Conservation (phyloP, 257 asterid genomes). For the Primulina eburnea region DNA sequence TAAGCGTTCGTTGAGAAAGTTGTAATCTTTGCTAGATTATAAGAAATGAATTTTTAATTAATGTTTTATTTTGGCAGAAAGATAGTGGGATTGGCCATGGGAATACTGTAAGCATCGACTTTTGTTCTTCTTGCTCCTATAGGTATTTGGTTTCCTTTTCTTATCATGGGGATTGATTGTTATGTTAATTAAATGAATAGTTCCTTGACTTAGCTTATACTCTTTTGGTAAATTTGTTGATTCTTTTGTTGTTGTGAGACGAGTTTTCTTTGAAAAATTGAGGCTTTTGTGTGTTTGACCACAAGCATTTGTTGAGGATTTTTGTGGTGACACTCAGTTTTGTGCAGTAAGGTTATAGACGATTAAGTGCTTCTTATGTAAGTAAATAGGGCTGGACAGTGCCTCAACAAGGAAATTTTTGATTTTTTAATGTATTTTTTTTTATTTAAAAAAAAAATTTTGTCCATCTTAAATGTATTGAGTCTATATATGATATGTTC, state of each 20-base stretch:
- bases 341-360: conserved; percentile 11
- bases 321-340: background rate
- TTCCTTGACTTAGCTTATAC: background rate
- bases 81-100: conserved; percentile 65
- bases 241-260: background rate
- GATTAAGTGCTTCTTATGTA: background rate
- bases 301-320: conserved; percentile 7
- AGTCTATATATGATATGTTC: background rate
- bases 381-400: background rate
- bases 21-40: background rate
- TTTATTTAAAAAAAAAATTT: no score
- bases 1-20: background rate
- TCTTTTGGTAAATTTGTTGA: conserved; percentile 14
- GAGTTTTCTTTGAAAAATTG: background rate
- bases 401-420: background rate
- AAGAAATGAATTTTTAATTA: background rate
- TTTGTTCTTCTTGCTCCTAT: conserved; percentile 92
- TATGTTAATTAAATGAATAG: background rate
- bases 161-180: background rate
- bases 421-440: no score
- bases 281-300: background rate
- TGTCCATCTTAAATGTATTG: background rate
- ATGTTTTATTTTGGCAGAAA: conserved; percentile 39
- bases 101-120: conserved; percentile 77
- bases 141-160: conserved; percentile 34